Evolutionary conservation across 768 basidiomycete genomes (phyloP).

Genomic region (Fomitopsis pulvina): DNA sequence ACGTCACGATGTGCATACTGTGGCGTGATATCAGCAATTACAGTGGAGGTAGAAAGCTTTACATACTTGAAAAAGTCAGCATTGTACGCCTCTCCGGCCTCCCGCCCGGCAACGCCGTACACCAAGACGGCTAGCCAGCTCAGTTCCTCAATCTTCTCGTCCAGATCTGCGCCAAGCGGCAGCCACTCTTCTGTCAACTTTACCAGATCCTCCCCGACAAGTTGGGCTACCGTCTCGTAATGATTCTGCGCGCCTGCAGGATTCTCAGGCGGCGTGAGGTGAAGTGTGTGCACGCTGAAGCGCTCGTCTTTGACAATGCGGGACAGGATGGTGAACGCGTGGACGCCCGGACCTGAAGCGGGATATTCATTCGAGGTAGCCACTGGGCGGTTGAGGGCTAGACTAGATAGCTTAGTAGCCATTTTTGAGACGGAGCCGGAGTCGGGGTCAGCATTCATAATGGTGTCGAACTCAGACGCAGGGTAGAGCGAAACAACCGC

Average conservation of each 20-base stretch:
- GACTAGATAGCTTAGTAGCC: no score
- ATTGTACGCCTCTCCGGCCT: slow-evolving; percentile 32
- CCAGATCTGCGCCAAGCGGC: slow-evolving; percentile 9
- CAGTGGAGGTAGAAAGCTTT: background rate
- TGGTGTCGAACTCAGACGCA: no score
- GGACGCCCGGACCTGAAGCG: no score
- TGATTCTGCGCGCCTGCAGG: background rate
- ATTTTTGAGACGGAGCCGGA: no score
- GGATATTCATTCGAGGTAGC: no score
- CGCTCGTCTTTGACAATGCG: slow-evolving; percentile 51
- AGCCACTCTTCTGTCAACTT: slow-evolving; percentile 18
- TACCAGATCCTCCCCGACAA: slow-evolving; percentile 14
- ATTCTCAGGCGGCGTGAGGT: slow-evolving; percentile 6
- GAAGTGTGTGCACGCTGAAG: no score
- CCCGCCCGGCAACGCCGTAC: slow-evolving; percentile 54
- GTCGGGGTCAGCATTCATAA: no score
- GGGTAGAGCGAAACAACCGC: no score
- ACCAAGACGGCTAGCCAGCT: slow-evolving; percentile 47
- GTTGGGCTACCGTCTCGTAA: no score
- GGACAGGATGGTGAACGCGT: slow-evolving; percentile 48
- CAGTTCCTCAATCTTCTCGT: slow-evolving; percentile 57
- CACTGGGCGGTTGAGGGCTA: no score
- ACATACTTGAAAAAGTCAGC: slow-evolving; percentile 58
- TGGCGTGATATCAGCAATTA: slow-evolving; percentile 2
- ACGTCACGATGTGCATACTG: slow-evolving; percentile 39